Percentiles rank a stretch among this genome's conserved stretches.
These are phyloP conservation scores for Phytophthora cryptogea DNA, from an alignment of 352 stramenopile genomes.

Conservation along the genomic window DNA sequence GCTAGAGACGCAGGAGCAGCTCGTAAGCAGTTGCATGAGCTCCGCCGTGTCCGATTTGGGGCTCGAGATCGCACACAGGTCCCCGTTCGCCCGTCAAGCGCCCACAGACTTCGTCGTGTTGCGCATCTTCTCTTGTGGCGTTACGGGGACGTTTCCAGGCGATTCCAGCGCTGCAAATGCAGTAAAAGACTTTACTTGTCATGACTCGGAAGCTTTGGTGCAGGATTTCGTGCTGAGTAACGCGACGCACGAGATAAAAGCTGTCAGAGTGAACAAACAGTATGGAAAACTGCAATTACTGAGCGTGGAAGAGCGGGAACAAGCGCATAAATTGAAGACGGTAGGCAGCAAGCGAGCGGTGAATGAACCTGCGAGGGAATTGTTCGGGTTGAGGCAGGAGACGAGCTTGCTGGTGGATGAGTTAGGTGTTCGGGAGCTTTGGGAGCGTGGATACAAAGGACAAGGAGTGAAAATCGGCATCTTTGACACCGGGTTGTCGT, in stretches of 20 bases:
- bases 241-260: constrained; percentile 31
- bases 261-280: constrained; percentile 51
- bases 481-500: constrained; percentile 85
- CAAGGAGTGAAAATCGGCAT: constrained; percentile 82
- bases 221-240: constrained; percentile 13
- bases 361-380: constrained; percentile 20
- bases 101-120: constrained; percentile 75
- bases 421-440: constrained; percentile 56
- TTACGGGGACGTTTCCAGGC: not conserved
- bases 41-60: constrained; percentile 16
- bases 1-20: constrained; percentile 37
- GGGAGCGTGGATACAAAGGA: constrained; percentile 66
- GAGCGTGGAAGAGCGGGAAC: constrained; percentile 11
- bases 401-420: constrained; percentile 48
- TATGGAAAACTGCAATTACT: constrained; percentile 49
- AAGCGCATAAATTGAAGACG: constrained; percentile 21
- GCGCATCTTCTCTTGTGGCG: constrained; percentile 47
- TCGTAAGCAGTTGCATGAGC: constrained; percentile 34
- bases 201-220: constrained; percentile 30
- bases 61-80: constrained; percentile 34
- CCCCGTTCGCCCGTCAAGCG: constrained; percentile 29
- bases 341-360: constrained; percentile 18
- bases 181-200: constrained; percentile 18
- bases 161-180: not conserved
- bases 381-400: constrained; percentile 35